These are phyloP conservation scores for Podaxis sp. DNA, from an alignment of 768 basidiomycete genomes.

Conservation along the genomic window DNA sequence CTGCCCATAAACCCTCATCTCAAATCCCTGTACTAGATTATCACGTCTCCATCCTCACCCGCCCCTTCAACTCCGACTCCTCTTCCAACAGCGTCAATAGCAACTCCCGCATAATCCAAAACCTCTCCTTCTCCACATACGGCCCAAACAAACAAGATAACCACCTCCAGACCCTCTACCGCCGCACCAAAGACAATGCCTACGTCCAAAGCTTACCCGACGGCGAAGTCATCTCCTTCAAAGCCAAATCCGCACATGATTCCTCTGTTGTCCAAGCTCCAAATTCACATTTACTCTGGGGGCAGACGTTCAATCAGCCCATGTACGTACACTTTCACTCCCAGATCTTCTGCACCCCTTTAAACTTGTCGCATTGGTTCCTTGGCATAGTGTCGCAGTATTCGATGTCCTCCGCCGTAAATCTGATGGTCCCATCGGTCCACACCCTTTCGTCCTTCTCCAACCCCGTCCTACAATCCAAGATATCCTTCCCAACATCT, in stretches of 20 bases:
- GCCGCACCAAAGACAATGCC: slow-evolving; percentile 70
- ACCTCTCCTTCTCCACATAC: slow-evolving; percentile 88
- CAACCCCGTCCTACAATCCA: slow-evolving; percentile 81
- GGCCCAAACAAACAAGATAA: slow-evolving; percentile 90
- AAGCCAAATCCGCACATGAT: slow-evolving; percentile 29
- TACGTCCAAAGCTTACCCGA: slow-evolving; percentile 83
- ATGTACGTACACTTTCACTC: slow-evolving; percentile 49
- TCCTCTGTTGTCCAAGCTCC: slow-evolving; percentile 18
- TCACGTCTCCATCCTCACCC: slow-evolving; percentile 79
- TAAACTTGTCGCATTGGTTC: not conserved
- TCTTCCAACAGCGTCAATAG: slow-evolving; percentile 24
- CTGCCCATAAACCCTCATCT: not conserved
- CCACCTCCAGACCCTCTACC: slow-evolving; percentile 69
- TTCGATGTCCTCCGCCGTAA: slow-evolving; percentile 68
- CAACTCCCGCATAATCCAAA: slow-evolving; percentile 56
- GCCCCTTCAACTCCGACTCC: slow-evolving; percentile 32
- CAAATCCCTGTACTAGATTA: slow-evolving; percentile 59
- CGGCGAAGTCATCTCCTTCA: slow-evolving; percentile 79
- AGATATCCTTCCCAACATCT: slow-evolving; percentile 68
- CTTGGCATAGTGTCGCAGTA: slow-evolving; percentile 64
- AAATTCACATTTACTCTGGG: slow-evolving; percentile 56
- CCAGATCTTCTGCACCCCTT: not conserved
- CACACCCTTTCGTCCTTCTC: slow-evolving; percentile 75
- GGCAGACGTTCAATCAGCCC: slow-evolving; percentile 55
- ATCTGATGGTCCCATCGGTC: slow-evolving; percentile 23